Base-by-base conservation (phyloP, 1,284 basidiomycete species). In the Puccinia horiana region DNA sequence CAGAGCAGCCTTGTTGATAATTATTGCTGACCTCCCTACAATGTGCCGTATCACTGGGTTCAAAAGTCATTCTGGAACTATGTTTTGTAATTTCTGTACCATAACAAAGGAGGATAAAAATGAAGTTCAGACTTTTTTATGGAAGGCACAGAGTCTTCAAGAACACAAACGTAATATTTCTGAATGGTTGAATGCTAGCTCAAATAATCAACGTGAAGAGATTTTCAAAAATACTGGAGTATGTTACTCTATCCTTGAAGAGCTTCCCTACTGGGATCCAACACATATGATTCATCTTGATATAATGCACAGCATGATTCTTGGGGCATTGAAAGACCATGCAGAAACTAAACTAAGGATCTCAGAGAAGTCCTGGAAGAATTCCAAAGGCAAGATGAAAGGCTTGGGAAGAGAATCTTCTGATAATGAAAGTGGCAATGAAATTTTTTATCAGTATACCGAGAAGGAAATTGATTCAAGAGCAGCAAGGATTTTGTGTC, bases 201-300 rank as follows among this genome's bases (percentile, higher is more conserved):
- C 52, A 54, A 20, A 74, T 18, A 35, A 40, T 16, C 11, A 74
- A 35, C 72, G 35, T 54, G 47, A 54, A 74, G 47, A 20, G 18
- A 54, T 77, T 1, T 77, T 77, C 42, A 47, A 40, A 35, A 42
- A 67, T 1, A 58, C 29, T 40, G 56, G 54, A 18, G 74, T 76
- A 2, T 16, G 74, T 20, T 76, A 61, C 52, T 56, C 74, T 16
- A 61, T 56, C 8, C 54, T 76, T 32, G 37, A 76, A n/a, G 74
- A 76, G 0, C 74, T 76, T 61, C 32, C 40, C 12, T 76, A 76
- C 26, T 76, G 74, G 74, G 52, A 76, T 76, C 56, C 74, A 44
- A 58, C 74, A 2, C 35, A 42, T 1, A 76, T 76, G 75, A 42
- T 76, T 1, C 63, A 61, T 29, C 75, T 76, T 42, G 56, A 76